A percentile compares a stretch with the other conserved stretches of the same genome.
Conservation (phyloP, 139 green algal genomes). For the Tetraselmis striata region DNA sequence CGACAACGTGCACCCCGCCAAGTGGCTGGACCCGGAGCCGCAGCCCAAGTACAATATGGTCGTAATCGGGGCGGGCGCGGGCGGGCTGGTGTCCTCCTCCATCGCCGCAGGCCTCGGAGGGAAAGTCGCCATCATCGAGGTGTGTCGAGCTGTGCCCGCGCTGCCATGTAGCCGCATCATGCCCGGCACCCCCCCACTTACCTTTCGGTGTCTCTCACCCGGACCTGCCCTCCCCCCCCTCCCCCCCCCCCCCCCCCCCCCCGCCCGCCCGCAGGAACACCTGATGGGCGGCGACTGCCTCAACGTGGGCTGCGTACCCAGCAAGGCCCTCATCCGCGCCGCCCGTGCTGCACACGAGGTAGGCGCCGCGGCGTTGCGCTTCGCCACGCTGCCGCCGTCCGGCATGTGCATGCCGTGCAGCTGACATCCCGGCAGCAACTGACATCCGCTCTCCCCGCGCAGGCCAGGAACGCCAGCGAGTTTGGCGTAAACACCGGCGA, state of each 20-base stretch:
- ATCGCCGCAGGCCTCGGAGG: conserved; percentile 19
- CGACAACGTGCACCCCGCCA: conserved; percentile 17
- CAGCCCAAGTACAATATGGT: conserved; percentile 25
- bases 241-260: no score
- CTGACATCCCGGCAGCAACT: no score
- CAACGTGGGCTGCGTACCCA: conserved; percentile 26
- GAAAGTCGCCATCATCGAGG: conserved; percentile 23
- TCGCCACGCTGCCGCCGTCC: no score
- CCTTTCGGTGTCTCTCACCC: no score
- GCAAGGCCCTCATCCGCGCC: conserved; percentile 24
- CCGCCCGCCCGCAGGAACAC: conserved; percentile 11
- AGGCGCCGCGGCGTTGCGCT: no score
- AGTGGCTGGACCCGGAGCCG: conserved; percentile 15
- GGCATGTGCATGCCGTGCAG: no score
- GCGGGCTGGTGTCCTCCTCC: conserved; percentile 19
- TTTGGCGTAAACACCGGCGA: conserved; percentile 12
- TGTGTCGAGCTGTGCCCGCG: no score
- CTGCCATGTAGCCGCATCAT: no score
- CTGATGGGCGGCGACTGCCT: conserved; percentile 29
- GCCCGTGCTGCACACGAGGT: conserved; percentile 21
- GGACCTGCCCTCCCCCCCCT: no score
- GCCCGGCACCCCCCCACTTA: no score
- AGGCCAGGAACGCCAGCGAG: conserved; percentile 3
- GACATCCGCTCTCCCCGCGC: no score
- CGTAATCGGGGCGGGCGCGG: conserved; percentile 22